Conservation (phyloP, 495 filamentous ascomycete genomes). For the Lindgomyces ingoldianus region DNA sequence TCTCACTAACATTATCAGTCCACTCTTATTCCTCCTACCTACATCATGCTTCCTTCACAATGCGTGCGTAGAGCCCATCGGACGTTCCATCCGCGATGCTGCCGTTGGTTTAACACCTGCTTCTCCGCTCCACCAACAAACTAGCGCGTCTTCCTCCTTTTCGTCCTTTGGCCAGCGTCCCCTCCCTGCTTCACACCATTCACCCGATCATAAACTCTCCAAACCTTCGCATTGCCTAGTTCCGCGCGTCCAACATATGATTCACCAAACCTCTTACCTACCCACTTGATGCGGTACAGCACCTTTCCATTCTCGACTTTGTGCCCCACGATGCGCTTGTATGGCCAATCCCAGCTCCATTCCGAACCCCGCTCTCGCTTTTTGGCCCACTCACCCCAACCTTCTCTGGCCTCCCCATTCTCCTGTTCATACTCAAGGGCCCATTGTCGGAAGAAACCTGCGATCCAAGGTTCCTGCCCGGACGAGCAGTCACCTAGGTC, state of each 20-base stretch:
- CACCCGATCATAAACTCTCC: neutral
- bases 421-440: constrained; percentile 13
- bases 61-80: neutral
- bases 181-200: neutral
- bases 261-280: constrained; percentile 1
- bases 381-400: neutral
- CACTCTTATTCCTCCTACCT: neutral
- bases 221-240: neutral
- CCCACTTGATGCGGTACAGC: constrained; percentile 14
- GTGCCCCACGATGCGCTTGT: constrained; percentile 12
- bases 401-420: constrained; percentile 6
- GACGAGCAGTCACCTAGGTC: constrained; percentile 5
- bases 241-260: neutral
- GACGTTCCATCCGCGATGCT: too few species aligned
- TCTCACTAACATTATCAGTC: too few species aligned
- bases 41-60: neutral
- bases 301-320: constrained; percentile 2
- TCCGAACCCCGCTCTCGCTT: neutral
- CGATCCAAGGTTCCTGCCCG: constrained; percentile 10
- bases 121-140: neutral
- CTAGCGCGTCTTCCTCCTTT: neutral
- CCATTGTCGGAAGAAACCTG: constrained; percentile 15
- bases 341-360: constrained; percentile 11
- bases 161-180: neutral
- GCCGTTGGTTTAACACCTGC: too few species aligned